Conservation (phyloP, 148 eudicot species). For the Nyssa sinensis region DNA sequence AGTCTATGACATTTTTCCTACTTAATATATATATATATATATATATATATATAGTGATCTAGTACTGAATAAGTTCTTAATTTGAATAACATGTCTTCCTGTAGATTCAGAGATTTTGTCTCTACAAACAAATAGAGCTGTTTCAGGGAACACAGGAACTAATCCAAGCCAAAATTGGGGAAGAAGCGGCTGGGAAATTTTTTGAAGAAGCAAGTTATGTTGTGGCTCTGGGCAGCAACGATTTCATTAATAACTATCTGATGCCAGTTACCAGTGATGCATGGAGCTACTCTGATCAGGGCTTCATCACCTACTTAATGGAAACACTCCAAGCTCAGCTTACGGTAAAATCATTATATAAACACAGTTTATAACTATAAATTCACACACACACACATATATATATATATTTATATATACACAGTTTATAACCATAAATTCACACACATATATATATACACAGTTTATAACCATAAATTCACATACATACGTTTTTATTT, state of each 20-base stretch:
- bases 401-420: too few relatives aligned
- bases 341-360: conserved; percentile 29
- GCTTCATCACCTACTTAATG: conserved; percentile 56
- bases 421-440: too few relatives aligned
- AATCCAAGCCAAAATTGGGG: conserved; percentile 53
- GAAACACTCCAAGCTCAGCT: conserved; percentile 68
- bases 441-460: too few relatives aligned
- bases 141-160: conserved; percentile 69
- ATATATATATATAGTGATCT: background rate
- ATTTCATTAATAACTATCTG: conserved; percentile 90
- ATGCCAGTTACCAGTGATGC: conserved; percentile 87
- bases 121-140: conserved; percentile 81
- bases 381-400: too few relatives aligned
- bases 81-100: background rate
- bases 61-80: background rate
- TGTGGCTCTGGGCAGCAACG: conserved; percentile 91
- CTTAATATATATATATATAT: too few relatives aligned
- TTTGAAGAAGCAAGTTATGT: conserved; percentile 61
- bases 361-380: too few relatives aligned
- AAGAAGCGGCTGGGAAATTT: conserved; percentile 49
- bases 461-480: too few relatives aligned
- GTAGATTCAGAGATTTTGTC: conserved; percentile 77
- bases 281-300: conserved; percentile 57
- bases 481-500: too few relatives aligned
- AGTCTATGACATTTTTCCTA: background rate